phyloP scores from a whole-genome alignment of 305 asterid genomes.

The Nicotiana rustica region DNA sequence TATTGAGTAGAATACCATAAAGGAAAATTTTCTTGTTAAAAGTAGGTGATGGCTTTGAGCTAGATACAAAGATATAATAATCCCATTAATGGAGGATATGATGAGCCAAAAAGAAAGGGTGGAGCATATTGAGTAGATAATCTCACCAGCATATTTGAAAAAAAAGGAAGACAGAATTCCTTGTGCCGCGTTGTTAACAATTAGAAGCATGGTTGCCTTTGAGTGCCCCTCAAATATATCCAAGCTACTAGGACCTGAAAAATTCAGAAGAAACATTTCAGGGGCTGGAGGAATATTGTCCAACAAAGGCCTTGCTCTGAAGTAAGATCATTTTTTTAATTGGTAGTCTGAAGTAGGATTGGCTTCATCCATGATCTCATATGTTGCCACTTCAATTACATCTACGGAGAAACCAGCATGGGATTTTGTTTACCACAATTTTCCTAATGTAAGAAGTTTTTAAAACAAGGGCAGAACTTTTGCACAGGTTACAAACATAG shows the following conservation, averaged over 20 bases:
- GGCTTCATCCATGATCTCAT: neutral
- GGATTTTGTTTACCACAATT: neutral
- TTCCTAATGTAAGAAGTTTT: neutral
- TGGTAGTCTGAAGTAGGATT: constrained; percentile 12
- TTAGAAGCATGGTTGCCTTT: constrained; percentile 91
- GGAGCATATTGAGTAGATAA: constrained; percentile 15
- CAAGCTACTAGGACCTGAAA: constrained; percentile 88
- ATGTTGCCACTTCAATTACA: constrained; percentile 9
- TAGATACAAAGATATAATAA: neutral
- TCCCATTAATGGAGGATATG: constrained; percentile 15
- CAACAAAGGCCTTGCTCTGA: constrained; percentile 23
- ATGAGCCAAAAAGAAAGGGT: neutral
- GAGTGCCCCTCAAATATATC: constrained; percentile 95
- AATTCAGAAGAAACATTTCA: constrained; percentile 34
- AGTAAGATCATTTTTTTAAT: neutral
- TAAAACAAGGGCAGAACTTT: constrained; percentile 7
- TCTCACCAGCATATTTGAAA: constrained; percentile 98
- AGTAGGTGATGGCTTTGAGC: neutral
- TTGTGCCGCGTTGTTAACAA: constrained; percentile 98
- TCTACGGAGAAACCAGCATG: neutral
- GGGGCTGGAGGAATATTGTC: constrained; percentile 17
- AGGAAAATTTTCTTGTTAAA: neutral
- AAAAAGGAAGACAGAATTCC: constrained; percentile 97
- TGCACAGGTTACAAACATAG: neutral
- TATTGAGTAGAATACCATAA: neutral